A percentile compares a stretch with the other conserved stretches of the same genome.
phyloP scores from a whole-genome alignment of 352 stramenopile species.

The Globisporangium orthogonon region DNA sequence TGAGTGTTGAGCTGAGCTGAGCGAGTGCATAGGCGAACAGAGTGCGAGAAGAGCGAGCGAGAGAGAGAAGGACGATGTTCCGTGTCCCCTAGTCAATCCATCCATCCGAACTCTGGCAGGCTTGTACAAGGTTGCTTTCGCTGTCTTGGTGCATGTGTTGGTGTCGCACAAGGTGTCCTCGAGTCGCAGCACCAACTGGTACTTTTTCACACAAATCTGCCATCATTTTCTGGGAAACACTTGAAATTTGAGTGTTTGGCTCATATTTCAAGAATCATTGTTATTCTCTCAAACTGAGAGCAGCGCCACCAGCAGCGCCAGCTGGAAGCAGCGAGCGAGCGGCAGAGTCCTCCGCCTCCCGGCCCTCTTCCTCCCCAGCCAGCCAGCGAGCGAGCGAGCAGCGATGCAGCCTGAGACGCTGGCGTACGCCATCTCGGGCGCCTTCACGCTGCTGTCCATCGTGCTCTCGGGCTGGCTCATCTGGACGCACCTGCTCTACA shows the following conservation, averaged over 20 bases:
- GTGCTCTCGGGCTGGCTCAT: slow-evolving; percentile 83
- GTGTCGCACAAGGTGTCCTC: too few species aligned
- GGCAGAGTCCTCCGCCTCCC: background rate
- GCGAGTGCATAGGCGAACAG: background rate
- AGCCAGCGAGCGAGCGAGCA: background rate
- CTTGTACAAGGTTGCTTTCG: too few species aligned
- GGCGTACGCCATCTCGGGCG: slow-evolving; percentile 80
- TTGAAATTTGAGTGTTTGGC: background rate
- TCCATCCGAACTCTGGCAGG: background rate
- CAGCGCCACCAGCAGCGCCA: background rate
- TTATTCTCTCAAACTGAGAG: too few species aligned
- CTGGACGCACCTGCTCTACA: slow-evolving; percentile 86
- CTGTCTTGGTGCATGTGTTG: too few species aligned
- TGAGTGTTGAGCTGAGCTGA: background rate
- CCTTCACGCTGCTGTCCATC: slow-evolving; percentile 83
- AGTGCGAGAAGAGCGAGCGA: background rate
- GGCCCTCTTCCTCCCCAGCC: background rate
- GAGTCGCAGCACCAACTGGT: too few species aligned
- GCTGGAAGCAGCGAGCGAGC: background rate
- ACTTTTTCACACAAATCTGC: too few species aligned
- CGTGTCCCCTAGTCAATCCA: background rate
- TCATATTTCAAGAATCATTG: too few species aligned
- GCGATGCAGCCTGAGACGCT: slow-evolving; percentile 84
- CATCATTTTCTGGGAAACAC: too few species aligned
- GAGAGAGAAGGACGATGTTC: background rate